Conservation (phyloP, 768 basidiomycete species). For the Rhodotorula kratochvilovae region DNA sequence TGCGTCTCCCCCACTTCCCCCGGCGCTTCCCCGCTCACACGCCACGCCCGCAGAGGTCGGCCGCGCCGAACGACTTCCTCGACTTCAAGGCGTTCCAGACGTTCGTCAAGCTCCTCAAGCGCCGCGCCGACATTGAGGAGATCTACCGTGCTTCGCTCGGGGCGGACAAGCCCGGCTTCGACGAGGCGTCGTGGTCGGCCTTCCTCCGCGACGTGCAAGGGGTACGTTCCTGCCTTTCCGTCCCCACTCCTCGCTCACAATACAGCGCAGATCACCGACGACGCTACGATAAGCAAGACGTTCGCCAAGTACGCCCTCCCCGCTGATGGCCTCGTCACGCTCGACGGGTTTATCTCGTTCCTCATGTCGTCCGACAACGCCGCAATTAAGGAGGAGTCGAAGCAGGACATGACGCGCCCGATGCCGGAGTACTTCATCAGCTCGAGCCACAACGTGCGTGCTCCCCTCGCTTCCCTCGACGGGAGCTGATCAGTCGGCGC, state of each 20-base stretch:
- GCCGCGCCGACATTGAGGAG: constrained; percentile 72
- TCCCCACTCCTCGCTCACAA: not conserved
- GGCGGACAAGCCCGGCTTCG: constrained; percentile 37
- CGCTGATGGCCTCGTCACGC: constrained; percentile 49
- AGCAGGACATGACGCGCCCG: constrained; percentile 84
- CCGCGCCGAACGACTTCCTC: constrained; percentile 48
- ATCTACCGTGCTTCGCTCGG: constrained; percentile 46
- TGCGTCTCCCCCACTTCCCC: not conserved
- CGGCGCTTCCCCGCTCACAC: not conserved
- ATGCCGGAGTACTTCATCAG: constrained; percentile 83
- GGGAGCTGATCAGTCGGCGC: too few relatives aligned
- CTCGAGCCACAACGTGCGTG: constrained; percentile 68
- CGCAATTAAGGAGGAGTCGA: constrained; percentile 55
- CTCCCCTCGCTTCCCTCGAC: too few relatives aligned
- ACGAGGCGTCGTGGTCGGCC: constrained; percentile 51
- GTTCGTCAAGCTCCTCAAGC: constrained; percentile 76
- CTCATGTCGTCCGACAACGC: constrained; percentile 75
- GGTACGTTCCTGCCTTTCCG: constrained; percentile 45
- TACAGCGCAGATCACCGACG: constrained; percentile 43
- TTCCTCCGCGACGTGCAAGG: constrained; percentile 59
- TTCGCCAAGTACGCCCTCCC: constrained; percentile 40
- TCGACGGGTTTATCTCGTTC: constrained; percentile 70
- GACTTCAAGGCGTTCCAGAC: constrained; percentile 73
- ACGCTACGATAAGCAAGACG: constrained; percentile 12
- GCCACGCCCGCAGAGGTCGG: constrained; percentile 2